Conservation (phyloP, 352 stramenopile species). For the Pythium chondricola region DNA sequence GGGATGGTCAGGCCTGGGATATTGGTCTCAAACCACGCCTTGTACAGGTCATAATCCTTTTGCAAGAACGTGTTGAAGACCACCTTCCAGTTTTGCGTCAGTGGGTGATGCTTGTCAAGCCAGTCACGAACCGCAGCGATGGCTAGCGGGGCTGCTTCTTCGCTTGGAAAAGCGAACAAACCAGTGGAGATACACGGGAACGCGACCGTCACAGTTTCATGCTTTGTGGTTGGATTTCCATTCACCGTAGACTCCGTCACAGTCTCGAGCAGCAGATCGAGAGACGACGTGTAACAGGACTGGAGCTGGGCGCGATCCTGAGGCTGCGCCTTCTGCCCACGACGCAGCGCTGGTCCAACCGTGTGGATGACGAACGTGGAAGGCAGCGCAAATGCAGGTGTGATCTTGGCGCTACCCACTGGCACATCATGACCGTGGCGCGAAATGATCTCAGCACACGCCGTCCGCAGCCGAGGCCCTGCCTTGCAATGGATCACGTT, state of each 20-base stretch:
- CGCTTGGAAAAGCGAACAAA: slow-evolving; percentile 58
- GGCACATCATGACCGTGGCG: slow-evolving; percentile 31
- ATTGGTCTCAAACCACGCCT: slow-evolving; percentile 18
- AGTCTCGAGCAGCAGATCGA: slow-evolving; percentile 38
- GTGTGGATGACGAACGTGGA: slow-evolving; percentile 53
- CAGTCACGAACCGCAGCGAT: slow-evolving; percentile 42
- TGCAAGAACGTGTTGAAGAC: slow-evolving; percentile 73
- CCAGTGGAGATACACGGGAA: slow-evolving; percentile 70
- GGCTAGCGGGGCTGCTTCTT: slow-evolving; percentile 38
- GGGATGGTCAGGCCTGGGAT: slow-evolving; percentile 15
- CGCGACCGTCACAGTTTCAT: slow-evolving; percentile 27
- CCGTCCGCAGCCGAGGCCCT: slow-evolving; percentile 43
- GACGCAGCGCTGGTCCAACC: slow-evolving; percentile 45
- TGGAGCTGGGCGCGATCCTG: slow-evolving; percentile 26
- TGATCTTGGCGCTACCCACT: slow-evolving; percentile 48
- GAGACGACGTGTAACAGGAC: slow-evolving; percentile 42
- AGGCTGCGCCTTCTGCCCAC: slow-evolving; percentile 17
- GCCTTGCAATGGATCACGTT: slow-evolving; percentile 67
- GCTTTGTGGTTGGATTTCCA: slow-evolving; percentile 2
- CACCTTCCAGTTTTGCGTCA: slow-evolving; percentile 34
- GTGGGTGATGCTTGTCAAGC: slow-evolving; percentile 30
- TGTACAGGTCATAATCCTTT: slow-evolving; percentile 51
- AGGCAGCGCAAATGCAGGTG: slow-evolving; percentile 40
- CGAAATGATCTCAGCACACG: slow-evolving; percentile 45
- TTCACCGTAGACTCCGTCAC: slow-evolving; percentile 7